Percentiles rank a stretch among this genome's conserved stretches.
These are phyloP conservation scores for Macrolepiota fuliginosa DNA, from an alignment of 768 basidiomycete species.

Conservation along the genomic window DNA sequence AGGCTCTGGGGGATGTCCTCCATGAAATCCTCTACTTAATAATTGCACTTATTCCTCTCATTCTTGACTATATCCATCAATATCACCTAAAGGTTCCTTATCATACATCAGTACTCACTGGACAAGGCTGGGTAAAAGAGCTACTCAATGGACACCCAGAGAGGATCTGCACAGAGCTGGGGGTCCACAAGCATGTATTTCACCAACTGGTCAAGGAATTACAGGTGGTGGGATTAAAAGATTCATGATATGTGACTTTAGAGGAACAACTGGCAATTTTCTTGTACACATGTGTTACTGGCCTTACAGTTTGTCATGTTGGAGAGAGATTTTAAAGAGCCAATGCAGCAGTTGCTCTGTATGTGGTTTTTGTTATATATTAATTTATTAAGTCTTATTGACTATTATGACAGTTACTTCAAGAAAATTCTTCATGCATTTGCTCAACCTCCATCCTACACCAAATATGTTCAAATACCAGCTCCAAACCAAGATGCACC, in stretches of 20 bases:
- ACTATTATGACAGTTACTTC: background rate
- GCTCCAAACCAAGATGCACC: slow-evolving; percentile 6
- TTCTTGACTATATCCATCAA: too few relatives aligned
- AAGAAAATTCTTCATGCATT: slow-evolving; percentile 15
- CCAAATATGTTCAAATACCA: slow-evolving; percentile 18
- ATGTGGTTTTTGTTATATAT: background rate
- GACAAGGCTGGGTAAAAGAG: too few relatives aligned
- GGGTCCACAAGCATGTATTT: background rate
- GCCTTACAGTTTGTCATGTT: slow-evolving; percentile 1
- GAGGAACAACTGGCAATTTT: slow-evolving; percentile 12
- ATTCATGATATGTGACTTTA: too few relatives aligned
- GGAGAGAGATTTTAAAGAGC: slow-evolving; percentile 9
- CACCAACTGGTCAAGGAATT: too few relatives aligned
- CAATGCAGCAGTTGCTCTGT: slow-evolving; percentile 6
- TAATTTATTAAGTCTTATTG: background rate
- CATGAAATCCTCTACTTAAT: too few relatives aligned
- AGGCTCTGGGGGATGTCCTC: background rate
- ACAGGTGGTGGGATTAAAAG: too few relatives aligned
- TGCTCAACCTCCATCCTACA: slow-evolving; percentile 12
- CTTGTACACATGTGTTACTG: slow-evolving; percentile 4
- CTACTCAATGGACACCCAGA: too few relatives aligned
- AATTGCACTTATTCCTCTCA: too few relatives aligned
- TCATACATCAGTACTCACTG: too few relatives aligned
- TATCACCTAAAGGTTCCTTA: too few relatives aligned
- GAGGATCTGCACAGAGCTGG: too few relatives aligned